phyloP scores from a whole-genome alignment of 2,329 filamentous ascomycete genomes.

The Neurospora crassa region DNA sequence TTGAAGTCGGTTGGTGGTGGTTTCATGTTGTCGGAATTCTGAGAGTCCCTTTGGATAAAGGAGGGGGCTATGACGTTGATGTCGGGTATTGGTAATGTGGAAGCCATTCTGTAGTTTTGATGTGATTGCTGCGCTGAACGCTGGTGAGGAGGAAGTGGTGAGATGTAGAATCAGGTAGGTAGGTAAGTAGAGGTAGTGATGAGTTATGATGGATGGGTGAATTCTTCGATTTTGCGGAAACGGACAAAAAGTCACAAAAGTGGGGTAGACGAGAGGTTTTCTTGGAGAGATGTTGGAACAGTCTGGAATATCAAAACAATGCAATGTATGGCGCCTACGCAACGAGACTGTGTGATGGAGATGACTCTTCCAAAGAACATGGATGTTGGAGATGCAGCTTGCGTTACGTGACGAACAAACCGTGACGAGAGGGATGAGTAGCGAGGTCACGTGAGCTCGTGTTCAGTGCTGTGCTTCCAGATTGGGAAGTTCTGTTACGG shows the following conservation, averaged over 20 bases:
- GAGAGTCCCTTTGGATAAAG: not conserved
- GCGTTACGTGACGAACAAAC: not conserved
- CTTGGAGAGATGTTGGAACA: not conserved
- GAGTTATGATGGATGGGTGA: not conserved
- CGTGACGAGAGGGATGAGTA: not conserved
- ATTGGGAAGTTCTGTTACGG: not conserved
- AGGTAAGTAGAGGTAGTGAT: not conserved
- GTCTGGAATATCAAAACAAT: not conserved
- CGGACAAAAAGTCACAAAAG: not conserved
- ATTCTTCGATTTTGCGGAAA: not conserved
- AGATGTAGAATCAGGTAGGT: not conserved
- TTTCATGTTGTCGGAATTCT: not conserved
- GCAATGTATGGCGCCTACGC: not conserved
- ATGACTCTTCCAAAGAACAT: not conserved
- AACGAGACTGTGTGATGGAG: not conserved
- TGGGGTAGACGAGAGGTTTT: not conserved
- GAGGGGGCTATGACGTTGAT: not conserved
- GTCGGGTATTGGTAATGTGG: not conserved
- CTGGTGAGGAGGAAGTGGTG: not conserved
- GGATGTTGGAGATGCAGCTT: not conserved
- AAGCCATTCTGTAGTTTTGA: not conserved
- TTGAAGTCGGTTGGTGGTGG: slow-evolving; percentile 51
- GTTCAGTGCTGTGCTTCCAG: not conserved
- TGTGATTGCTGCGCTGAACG: not conserved
- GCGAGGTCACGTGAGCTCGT: not conserved